Evolutionary conservation across 305 asterid genomes (phyloP).

Genomic region (Solanum hybrid): DNA sequence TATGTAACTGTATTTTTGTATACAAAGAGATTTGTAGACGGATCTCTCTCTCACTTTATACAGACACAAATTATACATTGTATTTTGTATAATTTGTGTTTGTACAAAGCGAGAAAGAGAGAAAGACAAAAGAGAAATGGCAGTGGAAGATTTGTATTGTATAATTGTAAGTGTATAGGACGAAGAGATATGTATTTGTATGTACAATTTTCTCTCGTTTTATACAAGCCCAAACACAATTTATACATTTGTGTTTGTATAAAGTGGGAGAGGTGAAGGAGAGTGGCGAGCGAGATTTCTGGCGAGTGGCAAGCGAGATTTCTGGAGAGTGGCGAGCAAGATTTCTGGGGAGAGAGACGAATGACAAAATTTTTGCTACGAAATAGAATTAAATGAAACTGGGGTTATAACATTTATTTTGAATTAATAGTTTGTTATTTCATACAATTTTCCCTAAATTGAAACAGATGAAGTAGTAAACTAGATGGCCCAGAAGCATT

Average conservation of each 20-base stretch:
- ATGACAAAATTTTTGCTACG: too few relatives aligned
- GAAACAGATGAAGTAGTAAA: not conserved
- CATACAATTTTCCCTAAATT: not conserved
- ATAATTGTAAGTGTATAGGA: not conserved
- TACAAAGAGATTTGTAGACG: not conserved
- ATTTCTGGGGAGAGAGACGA: too few relatives aligned
- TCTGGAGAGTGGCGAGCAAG: too few relatives aligned
- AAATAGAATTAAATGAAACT: too few relatives aligned
- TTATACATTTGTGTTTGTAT: too few relatives aligned
- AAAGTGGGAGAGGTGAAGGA: not conserved
- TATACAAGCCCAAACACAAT: not conserved
- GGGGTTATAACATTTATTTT: fast-evolving
- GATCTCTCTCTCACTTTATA: not conserved
- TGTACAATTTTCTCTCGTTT: not conserved
- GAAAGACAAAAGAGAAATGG: too few relatives aligned
- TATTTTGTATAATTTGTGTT: not conserved
- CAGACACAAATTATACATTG: not conserved
- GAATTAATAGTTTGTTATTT: too few relatives aligned
- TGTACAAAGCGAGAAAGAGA: not conserved
- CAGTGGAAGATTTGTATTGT: not conserved
- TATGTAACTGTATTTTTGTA: not conserved
- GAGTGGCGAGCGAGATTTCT: too few relatives aligned
- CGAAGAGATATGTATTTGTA: not conserved
- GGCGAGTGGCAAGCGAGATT: fast-evolving
- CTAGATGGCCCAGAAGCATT: not conserved